These are phyloP conservation scores for Paraphaeosphaeria sporulosa DNA, from an alignment of 2,329 filamentous ascomycete genomes.

Conservation along the genomic window DNA sequence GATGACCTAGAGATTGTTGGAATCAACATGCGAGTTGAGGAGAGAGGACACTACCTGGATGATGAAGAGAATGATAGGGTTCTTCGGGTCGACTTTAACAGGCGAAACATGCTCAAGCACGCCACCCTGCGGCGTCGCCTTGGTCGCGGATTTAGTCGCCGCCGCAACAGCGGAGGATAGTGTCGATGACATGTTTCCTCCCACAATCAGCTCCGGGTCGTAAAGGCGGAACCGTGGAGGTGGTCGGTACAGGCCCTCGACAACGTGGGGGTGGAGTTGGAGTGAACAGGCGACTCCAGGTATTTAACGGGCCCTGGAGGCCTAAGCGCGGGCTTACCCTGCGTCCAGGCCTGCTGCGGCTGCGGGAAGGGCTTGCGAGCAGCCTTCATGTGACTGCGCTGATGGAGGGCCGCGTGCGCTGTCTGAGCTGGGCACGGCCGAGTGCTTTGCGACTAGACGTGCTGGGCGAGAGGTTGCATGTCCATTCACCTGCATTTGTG, in stretches of 20 bases:
- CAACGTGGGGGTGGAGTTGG: neutral
- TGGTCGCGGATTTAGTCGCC: constrained; percentile 31
- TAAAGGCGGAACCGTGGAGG: neutral
- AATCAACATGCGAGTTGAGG: neutral
- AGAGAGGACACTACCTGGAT: constrained; percentile 65
- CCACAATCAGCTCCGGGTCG: neutral
- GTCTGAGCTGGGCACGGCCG: neutral
- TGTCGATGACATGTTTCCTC: constrained; percentile 35
- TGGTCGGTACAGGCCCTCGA: neutral
- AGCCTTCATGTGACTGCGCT: constrained; percentile 5
- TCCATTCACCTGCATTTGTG: neutral
- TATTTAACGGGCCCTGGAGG: constrained; percentile 11
- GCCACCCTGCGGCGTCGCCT: constrained; percentile 65
- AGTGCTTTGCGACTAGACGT: neutral
- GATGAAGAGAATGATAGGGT: constrained; percentile 79
- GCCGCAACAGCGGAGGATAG: constrained; percentile 28
- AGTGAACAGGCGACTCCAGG: constrained; percentile 1
- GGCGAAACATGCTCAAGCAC: constrained; percentile 77
- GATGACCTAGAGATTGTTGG: constrained; percentile 58
- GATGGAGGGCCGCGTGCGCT: constrained; percentile 2
- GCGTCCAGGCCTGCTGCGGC: constrained; percentile 5
- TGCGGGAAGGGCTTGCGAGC: constrained; percentile 8
- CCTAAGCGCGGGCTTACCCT: neutral
- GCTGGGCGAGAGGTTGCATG: neutral
- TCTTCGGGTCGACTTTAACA: constrained; percentile 70